Base-by-base conservation (phyloP, 73 alveolate genomes). In the Paraurostyla sp. region DNA sequence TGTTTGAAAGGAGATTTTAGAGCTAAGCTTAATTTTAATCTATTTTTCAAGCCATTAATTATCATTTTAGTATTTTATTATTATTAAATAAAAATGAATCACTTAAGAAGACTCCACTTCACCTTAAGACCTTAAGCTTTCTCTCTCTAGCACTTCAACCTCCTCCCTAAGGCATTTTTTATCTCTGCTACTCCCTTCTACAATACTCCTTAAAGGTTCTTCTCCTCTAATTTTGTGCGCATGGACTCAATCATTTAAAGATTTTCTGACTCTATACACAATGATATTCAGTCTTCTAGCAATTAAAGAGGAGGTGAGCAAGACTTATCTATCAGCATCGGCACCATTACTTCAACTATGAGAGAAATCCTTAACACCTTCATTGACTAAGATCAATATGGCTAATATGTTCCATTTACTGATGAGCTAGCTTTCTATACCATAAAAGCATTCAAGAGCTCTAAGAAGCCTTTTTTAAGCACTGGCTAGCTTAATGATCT, bases 21-120 rank as follows among this genome's bases (percentile, higher is more conserved):
- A n/a, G n/a, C n/a, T n/a, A n/a, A n/a, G n/a, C n/a, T n/a, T n/a
- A n/a, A n/a, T n/a, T n/a, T n/a, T n/a, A n/a, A n/a, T n/a, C n/a
- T n/a, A 15, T 62, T 7, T 62, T 62, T 62, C 52, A 62, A 32
- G 29, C 80, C 80, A 62, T 62, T 62, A 62, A 36, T 62, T 62
- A 62, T 62, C 80, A 62, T 62, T 62, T 62, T 62, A 62, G 18
- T 9, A 15, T 62, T 7, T 7, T 29, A 7, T 15, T 23, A 29
- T 15, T 36, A 29, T 36, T 62, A 62, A 62, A 29, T 32, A 32
- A 20, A 15, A 36, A 36, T 29, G 80, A 29, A 29, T 50, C 30
- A 62, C 16, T 23, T 32, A 6, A 45, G 18, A 29, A 46, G 18
- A 46, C 13, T 20, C 80, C 80, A 7, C 27, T 62, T 23, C 80